These are phyloP conservation scores for Solanum chilense DNA, from an alignment of 257 asterid species.

Conservation along the genomic window DNA sequence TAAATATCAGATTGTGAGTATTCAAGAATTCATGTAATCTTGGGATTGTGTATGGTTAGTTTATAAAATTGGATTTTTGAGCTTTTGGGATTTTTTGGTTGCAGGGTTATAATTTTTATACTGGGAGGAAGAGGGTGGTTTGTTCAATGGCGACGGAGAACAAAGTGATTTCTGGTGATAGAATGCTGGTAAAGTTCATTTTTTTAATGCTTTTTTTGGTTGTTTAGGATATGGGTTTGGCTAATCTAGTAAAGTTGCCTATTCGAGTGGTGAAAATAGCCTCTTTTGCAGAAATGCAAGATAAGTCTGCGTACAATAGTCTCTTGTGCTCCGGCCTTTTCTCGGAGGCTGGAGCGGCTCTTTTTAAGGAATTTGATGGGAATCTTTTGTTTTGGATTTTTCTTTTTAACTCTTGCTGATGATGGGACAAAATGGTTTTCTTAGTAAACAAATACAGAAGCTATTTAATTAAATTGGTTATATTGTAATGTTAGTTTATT, in stretches of 20 bases:
- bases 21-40: background rate
- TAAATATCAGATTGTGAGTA: background rate
- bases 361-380: background rate
- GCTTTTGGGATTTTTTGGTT: background rate
- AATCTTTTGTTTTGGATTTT: background rate
- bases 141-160: conserved; percentile 43
- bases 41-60: background rate
- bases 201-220: background rate
- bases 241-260: background rate
- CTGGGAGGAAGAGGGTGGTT: conserved; percentile 23
- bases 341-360: no score
- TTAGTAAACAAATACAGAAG: background rate
- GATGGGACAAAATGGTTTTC: background rate
- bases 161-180: conserved; percentile 35
- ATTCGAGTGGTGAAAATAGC: background rate
- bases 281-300: background rate
- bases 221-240: background rate
- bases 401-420: background rate
- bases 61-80: background rate
- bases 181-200: conserved; percentile 57
- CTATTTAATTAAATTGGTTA: background rate
- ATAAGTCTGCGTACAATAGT: background rate
- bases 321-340: background rate
- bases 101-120: background rate
- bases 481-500: background rate